phyloP scores from a whole-genome alignment of 202 grass and related monocot genomes.

The Hordeum pubiflorum region DNA sequence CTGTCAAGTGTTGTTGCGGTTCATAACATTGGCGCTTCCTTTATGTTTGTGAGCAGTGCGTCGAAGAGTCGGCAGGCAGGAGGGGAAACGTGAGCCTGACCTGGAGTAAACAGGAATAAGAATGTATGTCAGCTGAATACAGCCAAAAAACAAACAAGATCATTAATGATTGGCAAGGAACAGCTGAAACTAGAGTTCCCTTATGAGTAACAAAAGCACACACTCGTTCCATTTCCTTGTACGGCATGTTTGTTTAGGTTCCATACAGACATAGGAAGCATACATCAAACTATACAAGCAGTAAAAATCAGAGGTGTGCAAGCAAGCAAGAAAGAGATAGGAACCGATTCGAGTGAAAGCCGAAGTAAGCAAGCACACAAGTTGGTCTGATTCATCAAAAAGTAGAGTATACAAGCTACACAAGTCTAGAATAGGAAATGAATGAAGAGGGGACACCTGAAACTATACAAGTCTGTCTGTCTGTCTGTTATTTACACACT shows the following conservation, averaged over 20 bases:
- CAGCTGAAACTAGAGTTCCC: neutral
- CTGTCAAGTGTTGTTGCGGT: neutral
- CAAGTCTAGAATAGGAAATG: no score
- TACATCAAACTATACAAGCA: neutral
- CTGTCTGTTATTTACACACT: no score
- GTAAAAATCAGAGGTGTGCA: no score
- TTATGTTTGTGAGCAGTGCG: neutral
- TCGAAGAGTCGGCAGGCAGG: neutral
- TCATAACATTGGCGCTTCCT: neutral
- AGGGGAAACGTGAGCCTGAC: neutral
- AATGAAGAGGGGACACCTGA: no score
- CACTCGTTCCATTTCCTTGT: no score
- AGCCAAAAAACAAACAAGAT: neutral
- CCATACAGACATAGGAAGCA: neutral
- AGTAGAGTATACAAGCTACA: no score
- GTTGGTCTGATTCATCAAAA: no score
- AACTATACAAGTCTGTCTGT: no score
- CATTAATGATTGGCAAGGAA: neutral
- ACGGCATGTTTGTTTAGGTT: neutral
- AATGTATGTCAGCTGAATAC: neutral
- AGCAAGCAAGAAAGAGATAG: no score
- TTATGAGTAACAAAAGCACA: no score
- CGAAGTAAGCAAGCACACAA: no score
- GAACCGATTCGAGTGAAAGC: no score
- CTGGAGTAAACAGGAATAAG: neutral